Conservation (phyloP, 1,139 yeast species). For the Pichia sp. region DNA sequence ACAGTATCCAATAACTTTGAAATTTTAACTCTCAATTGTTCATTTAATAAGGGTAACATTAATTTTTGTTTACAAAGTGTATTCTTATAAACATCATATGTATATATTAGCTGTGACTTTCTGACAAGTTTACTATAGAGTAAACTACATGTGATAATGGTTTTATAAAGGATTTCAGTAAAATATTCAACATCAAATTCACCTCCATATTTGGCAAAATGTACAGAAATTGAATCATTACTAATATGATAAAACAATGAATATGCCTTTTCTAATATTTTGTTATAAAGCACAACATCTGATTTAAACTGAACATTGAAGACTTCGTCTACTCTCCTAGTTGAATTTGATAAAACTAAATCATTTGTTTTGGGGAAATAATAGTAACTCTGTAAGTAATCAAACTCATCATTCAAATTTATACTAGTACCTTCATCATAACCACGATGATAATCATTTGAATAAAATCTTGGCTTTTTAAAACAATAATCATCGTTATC, state of each 20-base stretch:
- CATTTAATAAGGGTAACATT: conserved; percentile 2
- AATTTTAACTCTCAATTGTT: conserved; percentile 6
- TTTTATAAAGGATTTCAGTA: not conserved
- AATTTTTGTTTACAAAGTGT: conserved; percentile 7
- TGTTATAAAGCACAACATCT: not conserved
- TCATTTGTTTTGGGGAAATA: not conserved
- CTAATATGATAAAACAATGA: not conserved
- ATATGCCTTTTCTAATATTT: not conserved
- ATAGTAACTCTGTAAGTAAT: too few relatives aligned
- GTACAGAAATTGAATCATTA: not conserved
- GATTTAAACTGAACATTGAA: not conserved
- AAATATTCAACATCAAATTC: conserved; percentile 5
- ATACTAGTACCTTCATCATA: not conserved
- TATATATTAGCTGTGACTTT: conserved; percentile 8
- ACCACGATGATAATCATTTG: not conserved
- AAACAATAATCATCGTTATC: not conserved
- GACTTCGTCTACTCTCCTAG: not conserved
- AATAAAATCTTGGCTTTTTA: not conserved
- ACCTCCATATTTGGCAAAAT: not conserved
- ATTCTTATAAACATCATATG: conserved; percentile 9
- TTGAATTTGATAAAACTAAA: not conserved
- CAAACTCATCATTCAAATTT: not conserved
- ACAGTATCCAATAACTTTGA: conserved; percentile 6
- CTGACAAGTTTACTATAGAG: conserved; percentile 8
- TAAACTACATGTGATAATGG: not conserved